These are phyloP conservation scores for Pyricularia sp. DNA, from an alignment of 2,329 filamentous ascomycete species.

Conservation along the genomic window DNA sequence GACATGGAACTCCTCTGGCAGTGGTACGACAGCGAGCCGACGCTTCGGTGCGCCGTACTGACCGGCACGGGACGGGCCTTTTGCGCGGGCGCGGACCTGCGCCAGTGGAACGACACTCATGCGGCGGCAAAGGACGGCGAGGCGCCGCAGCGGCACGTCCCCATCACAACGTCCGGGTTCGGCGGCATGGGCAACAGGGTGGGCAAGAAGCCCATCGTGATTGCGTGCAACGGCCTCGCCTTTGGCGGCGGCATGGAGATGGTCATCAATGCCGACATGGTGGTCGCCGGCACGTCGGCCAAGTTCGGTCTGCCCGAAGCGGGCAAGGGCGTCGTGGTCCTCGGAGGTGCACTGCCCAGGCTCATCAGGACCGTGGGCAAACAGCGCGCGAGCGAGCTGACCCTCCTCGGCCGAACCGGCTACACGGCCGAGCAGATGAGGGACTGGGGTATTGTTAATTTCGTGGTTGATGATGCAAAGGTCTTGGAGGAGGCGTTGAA, in stretches of 20 bases:
- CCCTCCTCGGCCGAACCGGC: slow-evolving; percentile 44
- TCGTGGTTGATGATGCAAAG: slow-evolving; percentile 38
- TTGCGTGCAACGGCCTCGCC: slow-evolving; percentile 67
- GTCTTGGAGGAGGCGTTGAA: slow-evolving; percentile 50
- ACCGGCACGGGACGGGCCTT: slow-evolving; percentile 57
- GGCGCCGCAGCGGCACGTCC: slow-evolving; percentile 5
- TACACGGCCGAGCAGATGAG: slow-evolving; percentile 50
- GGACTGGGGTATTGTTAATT: slow-evolving; percentile 63
- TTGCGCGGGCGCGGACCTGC: slow-evolving; percentile 59
- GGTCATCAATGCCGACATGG: slow-evolving; percentile 62
- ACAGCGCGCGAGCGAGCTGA: slow-evolving; percentile 64
- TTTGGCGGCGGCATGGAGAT: slow-evolving; percentile 74
- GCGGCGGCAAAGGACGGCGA: slow-evolving; percentile 7
- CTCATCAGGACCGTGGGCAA: slow-evolving; percentile 56
- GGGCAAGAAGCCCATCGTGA: slow-evolving; percentile 67
- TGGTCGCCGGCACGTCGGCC: slow-evolving; percentile 50
- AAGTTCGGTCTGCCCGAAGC: slow-evolving; percentile 65
- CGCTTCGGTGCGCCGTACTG: slow-evolving; percentile 51
- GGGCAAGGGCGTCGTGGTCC: slow-evolving; percentile 58
- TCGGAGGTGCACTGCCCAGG: slow-evolving; percentile 62
- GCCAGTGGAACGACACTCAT: slow-evolving; percentile 45
- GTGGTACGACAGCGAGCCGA: slow-evolving; percentile 55
- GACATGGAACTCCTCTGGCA: slow-evolving; percentile 33
- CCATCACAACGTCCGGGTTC: slow-evolving; percentile 35
- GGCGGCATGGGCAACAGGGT: slow-evolving; percentile 55